Evolutionary conservation across 2,329 filamentous ascomycete species (phyloP), one percentile per base, ranked within the genome.

Genomic region (Raffaelea ambrosiae): DNA sequence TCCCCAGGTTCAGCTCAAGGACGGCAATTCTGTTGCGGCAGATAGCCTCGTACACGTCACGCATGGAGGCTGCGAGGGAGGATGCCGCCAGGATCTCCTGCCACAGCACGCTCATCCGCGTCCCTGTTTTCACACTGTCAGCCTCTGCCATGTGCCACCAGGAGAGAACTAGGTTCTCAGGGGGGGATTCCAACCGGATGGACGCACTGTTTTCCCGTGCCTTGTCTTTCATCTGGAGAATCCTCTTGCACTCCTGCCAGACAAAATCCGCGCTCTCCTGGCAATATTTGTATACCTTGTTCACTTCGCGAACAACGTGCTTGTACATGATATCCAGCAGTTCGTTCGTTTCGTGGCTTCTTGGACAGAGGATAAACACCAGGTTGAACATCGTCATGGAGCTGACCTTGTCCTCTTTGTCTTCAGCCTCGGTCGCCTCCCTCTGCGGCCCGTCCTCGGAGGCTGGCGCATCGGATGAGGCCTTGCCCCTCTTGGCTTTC

Each of bases 371-470:
- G 44, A 95, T 86, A 63, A 97, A 97, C 21, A 97, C 89, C 11
- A 96, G 78, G 63, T 96, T 95, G 67, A 98, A 98, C 91, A 97
- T 97, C 53, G 84, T 89, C 86, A 97, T 90, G 42, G 79, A 79
- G 54, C 76, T 79, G 55, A 72, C 72, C 61, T 86, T 83, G 59
- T 80, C 73, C 52, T 84, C 73, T 38, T 72, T 64, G 50, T 77
- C 65, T 48, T 72, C 69, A 42, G 52, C 54, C 22, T 57, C 55
- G 43, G 54, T 60, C 4, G 56, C 58, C 2, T 48, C 39, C n/a
- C 22, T 23, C 3, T 9, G 20, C 53, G 60, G 4, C 58, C 55
- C 43, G 53, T 55, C 33, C 56, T 61, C 51, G 35, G n/a, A 16
- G 5, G n/a, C 3, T 44, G 59, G 61, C 10, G 53, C 61, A 18